Evolutionary conservation across 1,284 basidiomycete genomes (phyloP).

Genomic region (Moesziomyces sp.): DNA sequence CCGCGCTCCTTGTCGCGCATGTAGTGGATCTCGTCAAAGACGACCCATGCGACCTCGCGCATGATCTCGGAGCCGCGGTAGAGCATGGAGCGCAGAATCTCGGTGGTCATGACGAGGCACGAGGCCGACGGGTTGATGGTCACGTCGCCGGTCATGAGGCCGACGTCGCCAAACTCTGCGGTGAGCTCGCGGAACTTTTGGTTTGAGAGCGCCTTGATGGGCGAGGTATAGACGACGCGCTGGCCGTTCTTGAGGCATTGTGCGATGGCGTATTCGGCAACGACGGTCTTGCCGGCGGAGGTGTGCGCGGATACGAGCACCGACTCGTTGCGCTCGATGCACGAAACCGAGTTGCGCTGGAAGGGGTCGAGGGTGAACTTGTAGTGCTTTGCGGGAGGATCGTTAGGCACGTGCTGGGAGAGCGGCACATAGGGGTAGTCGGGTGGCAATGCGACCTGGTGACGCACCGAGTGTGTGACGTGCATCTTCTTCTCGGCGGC

Average conservation of each 20-base stretch:
- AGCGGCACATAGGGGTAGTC: conserved; percentile 92
- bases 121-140: conserved; percentile 97
- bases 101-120: conserved; percentile 99
- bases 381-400: conserved; percentile 90
- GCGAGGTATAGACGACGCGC: conserved; percentile 97
- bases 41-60: conserved; percentile 99
- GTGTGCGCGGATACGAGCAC: conserved; percentile 99
- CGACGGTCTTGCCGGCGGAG: conserved; percentile 97
- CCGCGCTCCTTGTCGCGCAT: conserved; percentile 91
- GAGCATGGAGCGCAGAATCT: conserved; percentile 98
- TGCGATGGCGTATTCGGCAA: conserved; percentile 99
- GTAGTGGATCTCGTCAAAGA: conserved; percentile 99
- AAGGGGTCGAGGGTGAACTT: conserved; percentile 98
- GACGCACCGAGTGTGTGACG: conserved; percentile 74
- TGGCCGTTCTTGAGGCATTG: conserved; percentile 91
- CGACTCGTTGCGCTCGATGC: conserved; percentile 96
- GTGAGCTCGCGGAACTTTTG: conserved; percentile 99
- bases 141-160: conserved; percentile 99
- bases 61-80: conserved; percentile 99
- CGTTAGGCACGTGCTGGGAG: conserved; percentile 87
- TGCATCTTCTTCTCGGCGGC: conserved; percentile 51
- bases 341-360: conserved; percentile 91
- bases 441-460: conserved; percentile 94
- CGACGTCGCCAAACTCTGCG: conserved; percentile 96
- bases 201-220: conserved; percentile 98